A percentile compares a stretch with the other conserved stretches of the same genome.
phyloP scores from a whole-genome alignment of 257 asterid genomes.

The Solanum virginianum region DNA sequence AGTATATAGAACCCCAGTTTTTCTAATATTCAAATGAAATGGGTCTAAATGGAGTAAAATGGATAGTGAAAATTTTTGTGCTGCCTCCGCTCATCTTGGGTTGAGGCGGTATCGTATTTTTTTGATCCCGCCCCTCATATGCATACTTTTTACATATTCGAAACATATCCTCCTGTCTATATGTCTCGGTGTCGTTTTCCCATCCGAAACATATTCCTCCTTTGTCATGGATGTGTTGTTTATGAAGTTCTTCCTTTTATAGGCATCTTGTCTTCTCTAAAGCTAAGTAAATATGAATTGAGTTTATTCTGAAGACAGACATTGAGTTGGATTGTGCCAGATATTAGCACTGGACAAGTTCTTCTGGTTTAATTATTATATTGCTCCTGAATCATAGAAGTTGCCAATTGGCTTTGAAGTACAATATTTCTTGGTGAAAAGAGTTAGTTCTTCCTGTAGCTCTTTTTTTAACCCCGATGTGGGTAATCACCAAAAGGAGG shows the following conservation, averaged over 20 bases:
- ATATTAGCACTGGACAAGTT: neutral
- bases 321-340: neutral
- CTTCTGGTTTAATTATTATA: neutral
- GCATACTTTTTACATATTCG: neutral
- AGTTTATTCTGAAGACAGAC: neutral
- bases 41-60: neutral
- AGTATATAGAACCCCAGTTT: neutral
- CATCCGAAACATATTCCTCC: neutral
- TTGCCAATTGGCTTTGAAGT: neutral
- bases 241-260: neutral
- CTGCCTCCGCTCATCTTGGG: neutral
- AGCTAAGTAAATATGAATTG: neutral
- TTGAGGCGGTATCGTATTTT: neutral
- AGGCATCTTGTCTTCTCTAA: neutral
- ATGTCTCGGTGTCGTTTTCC: neutral
- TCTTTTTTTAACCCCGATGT: neutral
- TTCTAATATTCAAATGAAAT: neutral
- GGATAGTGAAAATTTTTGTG: neutral
- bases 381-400: neutral
- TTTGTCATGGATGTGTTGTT: neutral
- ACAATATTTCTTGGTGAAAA: neutral
- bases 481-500: neutral
- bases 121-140: neutral
- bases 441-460: neutral
- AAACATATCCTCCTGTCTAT: neutral